Base-by-base conservation (phyloP, 352 stramenopile genomes). In the Phytopythium sindhum region DNA sequence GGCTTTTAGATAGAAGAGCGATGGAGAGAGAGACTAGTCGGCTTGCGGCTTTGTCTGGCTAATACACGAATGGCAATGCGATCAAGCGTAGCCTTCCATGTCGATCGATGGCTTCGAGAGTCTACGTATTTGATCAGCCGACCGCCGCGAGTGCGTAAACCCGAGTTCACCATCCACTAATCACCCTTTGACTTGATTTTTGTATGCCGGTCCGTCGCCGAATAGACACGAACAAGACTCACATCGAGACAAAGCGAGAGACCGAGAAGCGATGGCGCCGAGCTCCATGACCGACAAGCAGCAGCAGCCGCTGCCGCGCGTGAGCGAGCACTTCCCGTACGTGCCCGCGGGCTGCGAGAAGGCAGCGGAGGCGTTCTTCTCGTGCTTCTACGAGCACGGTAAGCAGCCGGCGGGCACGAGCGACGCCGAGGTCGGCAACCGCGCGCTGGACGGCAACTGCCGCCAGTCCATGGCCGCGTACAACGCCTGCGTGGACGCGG, bases 341-440 rank as follows among this genome's bases (percentile, higher is more conserved):
- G 82, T 92, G 33, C 81, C 86, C 2, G 80, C 83, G 45, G 70
- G 74, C 42, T 95, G 86, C 68, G 81, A 91, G 67, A 80, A 77
- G 57, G 80, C 73, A 56, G 75, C 84, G 31, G 80, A 84, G 54
- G 70, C 66, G 44, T 95, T 95, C 73, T 95, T 95, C 64, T 69
- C 75, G 54, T 95, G 86, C 65, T 89, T 95, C 57, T 90, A 95
- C 72, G 74, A 85, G 61, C 67, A 95, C 56, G 86, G 86, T 67
- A 95, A 93, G 70, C 82, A 90, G 66, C 70, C 72, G 3, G 67
- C 75, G 57, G 81, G 76, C 48, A 54, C 75, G 66, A 71, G 67
- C 23, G 78, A 90, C 67, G 65, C 83, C 11, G 79, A 90, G 39
- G 73, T 88, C 58, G 86, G 82, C 64, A 87, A 89, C 69, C 78